These are phyloP conservation scores for Xerocomus brunneocitrinus DNA, from an alignment of 768 basidiomycete species.

Conservation along the genomic window DNA sequence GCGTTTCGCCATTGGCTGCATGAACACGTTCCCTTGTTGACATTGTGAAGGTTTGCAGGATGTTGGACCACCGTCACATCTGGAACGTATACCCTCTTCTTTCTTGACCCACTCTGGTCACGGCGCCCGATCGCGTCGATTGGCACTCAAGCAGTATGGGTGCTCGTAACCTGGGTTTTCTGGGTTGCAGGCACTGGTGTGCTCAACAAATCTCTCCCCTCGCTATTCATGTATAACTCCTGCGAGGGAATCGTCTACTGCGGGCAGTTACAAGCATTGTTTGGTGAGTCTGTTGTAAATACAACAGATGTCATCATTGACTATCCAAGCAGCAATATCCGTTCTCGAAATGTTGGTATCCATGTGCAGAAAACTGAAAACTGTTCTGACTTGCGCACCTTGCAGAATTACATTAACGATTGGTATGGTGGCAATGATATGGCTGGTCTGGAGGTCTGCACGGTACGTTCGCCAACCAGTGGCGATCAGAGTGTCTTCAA, in stretches of 20 bases:
- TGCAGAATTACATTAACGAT: constrained; percentile 43
- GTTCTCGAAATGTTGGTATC: constrained; percentile 48
- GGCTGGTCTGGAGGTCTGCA: constrained; percentile 51
- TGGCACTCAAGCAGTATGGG: constrained; percentile 58
- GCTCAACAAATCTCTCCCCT: constrained; percentile 47
- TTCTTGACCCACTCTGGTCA: constrained; percentile 57
- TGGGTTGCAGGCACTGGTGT: constrained; percentile 57
- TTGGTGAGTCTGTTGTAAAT: constrained; percentile 35
- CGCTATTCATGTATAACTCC: constrained; percentile 35
- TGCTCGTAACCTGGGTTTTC: constrained; percentile 52
- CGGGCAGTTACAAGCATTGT: constrained; percentile 49
- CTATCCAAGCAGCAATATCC: constrained; percentile 37
- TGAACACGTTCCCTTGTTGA: constrained; percentile 4
- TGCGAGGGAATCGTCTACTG: constrained; percentile 50
- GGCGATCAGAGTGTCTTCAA: constrained; percentile 21
- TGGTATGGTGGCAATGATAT: constrained; percentile 44
- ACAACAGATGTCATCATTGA: not conserved
- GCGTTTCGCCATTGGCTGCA: not conserved
- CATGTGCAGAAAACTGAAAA: not conserved
- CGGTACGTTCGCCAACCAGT: constrained; percentile 33
- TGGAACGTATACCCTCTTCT: constrained; percentile 50
- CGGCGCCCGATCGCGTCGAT: constrained; percentile 50
- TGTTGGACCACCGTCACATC: constrained; percentile 59
- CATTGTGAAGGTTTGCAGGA: constrained; percentile 44
- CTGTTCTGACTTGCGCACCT: constrained; percentile 6